These are phyloP conservation scores for Calocybe indica DNA, from an alignment of 768 basidiomycete species.

Conservation along the genomic window DNA sequence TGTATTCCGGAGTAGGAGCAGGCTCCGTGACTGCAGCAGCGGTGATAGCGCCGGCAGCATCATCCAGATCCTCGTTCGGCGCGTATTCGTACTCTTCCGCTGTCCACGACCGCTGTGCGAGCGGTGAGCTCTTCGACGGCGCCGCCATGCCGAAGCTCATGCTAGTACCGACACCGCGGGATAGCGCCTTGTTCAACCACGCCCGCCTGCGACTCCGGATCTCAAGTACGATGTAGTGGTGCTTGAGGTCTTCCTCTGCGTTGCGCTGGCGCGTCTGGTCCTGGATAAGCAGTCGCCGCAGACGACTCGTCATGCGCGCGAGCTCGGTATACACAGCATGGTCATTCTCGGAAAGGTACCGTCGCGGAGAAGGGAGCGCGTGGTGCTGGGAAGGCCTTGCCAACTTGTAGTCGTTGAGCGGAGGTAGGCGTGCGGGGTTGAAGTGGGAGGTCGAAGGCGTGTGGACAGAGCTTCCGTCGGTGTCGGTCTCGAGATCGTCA, in stretches of 20 bases:
- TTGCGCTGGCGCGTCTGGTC: conserved; percentile 36
- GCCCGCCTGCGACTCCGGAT: conserved; percentile 56
- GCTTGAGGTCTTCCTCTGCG: conserved; percentile 30
- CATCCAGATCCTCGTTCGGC: conserved; percentile 2
- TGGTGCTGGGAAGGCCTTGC: conserved; percentile 14
- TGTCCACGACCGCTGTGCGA: conserved; percentile 34
- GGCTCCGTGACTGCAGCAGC: no score
- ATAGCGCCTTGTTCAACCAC: conserved; percentile 52
- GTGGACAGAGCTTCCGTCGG: conserved; percentile 44
- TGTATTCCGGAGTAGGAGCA: background rate
- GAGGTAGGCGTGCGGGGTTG: conserved; percentile 5
- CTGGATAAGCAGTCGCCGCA: conserved; percentile 34
- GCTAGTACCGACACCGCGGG: conserved; percentile 10
- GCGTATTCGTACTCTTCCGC: conserved; percentile 27
- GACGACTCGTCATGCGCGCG: conserved; percentile 24
- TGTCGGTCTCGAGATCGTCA: conserved; percentile 29
- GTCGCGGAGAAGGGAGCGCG: conserved; percentile 15
- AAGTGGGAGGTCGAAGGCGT: conserved; percentile 34
- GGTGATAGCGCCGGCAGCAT: conserved; percentile 3
- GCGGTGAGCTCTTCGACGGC: conserved; percentile 46
- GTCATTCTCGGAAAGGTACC: no score
- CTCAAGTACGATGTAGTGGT: conserved; percentile 43
- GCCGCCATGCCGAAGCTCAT: conserved; percentile 39
- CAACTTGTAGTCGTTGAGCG: no score
- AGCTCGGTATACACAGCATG: conserved; percentile 29